Conservation (phyloP, 148 eudicot genomes). For the Polygonum aviculare region DNA sequence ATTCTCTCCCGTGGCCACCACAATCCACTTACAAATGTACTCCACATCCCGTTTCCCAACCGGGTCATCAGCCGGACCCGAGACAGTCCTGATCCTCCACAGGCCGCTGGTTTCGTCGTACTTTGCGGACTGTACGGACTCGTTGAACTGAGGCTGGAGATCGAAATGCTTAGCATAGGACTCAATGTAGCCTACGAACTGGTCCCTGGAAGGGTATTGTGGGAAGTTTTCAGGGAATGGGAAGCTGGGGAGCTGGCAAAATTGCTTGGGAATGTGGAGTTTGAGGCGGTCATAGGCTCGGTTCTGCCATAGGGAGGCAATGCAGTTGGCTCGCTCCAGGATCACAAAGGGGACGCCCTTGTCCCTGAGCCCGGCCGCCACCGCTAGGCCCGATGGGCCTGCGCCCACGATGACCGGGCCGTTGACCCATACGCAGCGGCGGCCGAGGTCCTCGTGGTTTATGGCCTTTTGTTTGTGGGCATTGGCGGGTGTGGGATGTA, state of each 20-base stretch:
- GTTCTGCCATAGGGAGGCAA: conserved; percentile 71
- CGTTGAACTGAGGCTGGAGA: conserved; percentile 53
- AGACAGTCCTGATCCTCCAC: conserved; percentile 36
- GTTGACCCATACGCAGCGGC: conserved; percentile 53
- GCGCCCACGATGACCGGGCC: conserved; percentile 83
- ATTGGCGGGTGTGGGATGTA: not conserved
- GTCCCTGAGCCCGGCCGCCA: conserved; percentile 59
- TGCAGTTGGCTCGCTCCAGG: conserved; percentile 71
- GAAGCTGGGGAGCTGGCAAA: conserved; percentile 63
- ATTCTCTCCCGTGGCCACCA: conserved; percentile 10
- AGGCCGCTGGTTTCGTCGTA: conserved; percentile 60
- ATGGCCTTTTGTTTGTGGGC: conserved; percentile 12
- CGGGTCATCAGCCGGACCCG: not conserved
- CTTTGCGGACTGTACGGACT: conserved; percentile 54
- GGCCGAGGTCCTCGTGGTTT: conserved; percentile 31
- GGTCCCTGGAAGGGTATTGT: conserved; percentile 57
- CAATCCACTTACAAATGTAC: conserved; percentile 53
- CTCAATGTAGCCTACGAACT: conserved; percentile 59
- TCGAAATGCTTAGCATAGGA: conserved; percentile 48
- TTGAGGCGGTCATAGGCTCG: conserved; percentile 67
- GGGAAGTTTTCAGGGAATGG: conserved; percentile 61
- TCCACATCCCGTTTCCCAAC: conserved; percentile 33
- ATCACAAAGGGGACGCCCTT: conserved; percentile 59
- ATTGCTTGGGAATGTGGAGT: conserved; percentile 69
- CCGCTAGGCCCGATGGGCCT: conserved; percentile 71